Base-by-base conservation (phyloP, 2,329 filamentous ascomycete genomes). In the Aspergillus eucalypticola region DNA sequence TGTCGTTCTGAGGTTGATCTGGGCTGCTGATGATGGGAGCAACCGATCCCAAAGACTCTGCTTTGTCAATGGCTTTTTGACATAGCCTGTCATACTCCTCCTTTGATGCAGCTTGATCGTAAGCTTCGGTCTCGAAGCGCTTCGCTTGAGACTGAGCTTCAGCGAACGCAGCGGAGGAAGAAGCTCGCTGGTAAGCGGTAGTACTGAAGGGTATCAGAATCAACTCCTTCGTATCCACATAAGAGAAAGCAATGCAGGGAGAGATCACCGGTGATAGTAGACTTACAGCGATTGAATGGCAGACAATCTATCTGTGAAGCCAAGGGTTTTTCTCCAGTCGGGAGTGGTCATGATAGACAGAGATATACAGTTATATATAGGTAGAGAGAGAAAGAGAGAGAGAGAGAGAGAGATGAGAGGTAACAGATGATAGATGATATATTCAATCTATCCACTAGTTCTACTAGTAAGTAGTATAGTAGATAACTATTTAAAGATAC, bases 281-380 rank as follows among this genome's bases (percentile, higher is more conserved):
- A 25, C 86, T 79, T 73, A 88, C 86, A 89, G 79, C 60, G 78
- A 83, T 65, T 88, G 82, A 54, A 91, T 86, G 60, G 82, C 84
- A 58, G 84, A 82, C 72, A 89, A 86, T 58, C 89, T 81, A 56
- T 87, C 83, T 11, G 83, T 80, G 38, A 86, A 86, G 8, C 83
- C 82, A 60, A 89, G 73, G 2, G 75, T 74, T 21, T 71, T 71
- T 67, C 78, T 83, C 86, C 86, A 88, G 5, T 60, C 54, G 8
- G 51, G 10, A 3, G 23, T 27, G 21, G 51, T 21, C 53, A 55
- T 55, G 17, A 41, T 35, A 11, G 17, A 35, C 5, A 8, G 17
- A 21, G 15, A 64, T 60, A 49, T 27, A 25, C 3, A 29, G 27
- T 3, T 48, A 48, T 48, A 48, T n/a, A 25, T 23, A 23, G 2